phyloP scores from a whole-genome alignment of 1,284 basidiomycete species.

The Fistulina hepatica region DNA sequence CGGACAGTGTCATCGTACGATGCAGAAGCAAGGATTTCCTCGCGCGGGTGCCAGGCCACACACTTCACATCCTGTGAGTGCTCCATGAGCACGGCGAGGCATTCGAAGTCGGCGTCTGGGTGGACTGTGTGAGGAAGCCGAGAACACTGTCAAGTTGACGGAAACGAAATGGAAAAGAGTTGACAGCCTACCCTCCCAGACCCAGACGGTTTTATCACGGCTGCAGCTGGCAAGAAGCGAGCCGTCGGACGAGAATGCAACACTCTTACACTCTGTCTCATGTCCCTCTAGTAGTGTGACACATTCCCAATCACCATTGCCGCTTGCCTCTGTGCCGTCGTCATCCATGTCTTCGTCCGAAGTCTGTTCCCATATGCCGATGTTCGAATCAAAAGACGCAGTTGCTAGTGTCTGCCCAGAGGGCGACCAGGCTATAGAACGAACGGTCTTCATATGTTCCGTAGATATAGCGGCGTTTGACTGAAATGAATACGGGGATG shows the following conservation, averaged over 20 bases:
- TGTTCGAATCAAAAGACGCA: conserved; percentile 90
- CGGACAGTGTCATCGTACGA: conserved; percentile 98
- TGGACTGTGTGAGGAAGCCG: too few relatives aligned
- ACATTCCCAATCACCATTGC: conserved; percentile 70
- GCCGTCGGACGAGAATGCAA: conserved; percentile 77
- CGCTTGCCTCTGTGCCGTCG: conserved; percentile 23
- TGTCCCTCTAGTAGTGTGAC: conserved; percentile 87
- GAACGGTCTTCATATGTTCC: conserved; percentile 87
- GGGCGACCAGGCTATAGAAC: conserved; percentile 84
- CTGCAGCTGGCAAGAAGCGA: conserved; percentile 85
- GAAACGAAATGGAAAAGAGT: not conserved
- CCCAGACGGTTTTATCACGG: conserved; percentile 96
- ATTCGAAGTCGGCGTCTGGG: conserved; percentile 92
- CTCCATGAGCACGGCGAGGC: conserved; percentile 93
- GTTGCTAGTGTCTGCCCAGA: conserved; percentile 85
- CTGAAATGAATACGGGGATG: conserved; percentile 33
- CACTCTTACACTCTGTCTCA: conserved; percentile 95
- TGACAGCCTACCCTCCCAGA: conserved; percentile 80
- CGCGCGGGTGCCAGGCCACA: conserved; percentile 89
- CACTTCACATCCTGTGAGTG: conserved; percentile 96
- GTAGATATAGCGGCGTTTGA: conserved; percentile 61
- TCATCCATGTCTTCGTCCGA: conserved; percentile 37
- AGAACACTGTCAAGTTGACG: conserved; percentile 4
- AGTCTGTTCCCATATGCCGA: conserved; percentile 89
- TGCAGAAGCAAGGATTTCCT: conserved; percentile 95